Percentiles rank a stretch among this genome's conserved stretches.
phyloP scores from a whole-genome alignment of 169 alveolate genomes.

The Eimeria sp. region DNA sequence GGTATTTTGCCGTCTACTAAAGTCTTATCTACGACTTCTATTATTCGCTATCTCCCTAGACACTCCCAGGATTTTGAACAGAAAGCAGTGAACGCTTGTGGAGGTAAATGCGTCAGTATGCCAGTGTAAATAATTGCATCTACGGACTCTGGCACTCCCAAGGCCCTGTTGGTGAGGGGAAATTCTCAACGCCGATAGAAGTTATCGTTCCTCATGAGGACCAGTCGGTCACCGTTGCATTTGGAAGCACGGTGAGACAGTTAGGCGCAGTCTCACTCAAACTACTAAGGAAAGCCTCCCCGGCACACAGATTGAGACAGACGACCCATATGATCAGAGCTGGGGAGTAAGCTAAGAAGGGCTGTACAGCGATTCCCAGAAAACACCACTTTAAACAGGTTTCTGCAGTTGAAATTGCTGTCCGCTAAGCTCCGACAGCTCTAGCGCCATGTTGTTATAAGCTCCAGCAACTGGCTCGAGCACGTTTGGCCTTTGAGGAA shows the following conservation, averaged over 20 bases:
- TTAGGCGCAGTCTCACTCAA: not conserved
- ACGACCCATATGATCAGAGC: conserved; percentile 86
- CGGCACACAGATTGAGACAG: conserved; percentile 69
- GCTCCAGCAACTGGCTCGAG: conserved; percentile 48
- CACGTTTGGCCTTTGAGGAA: not conserved
- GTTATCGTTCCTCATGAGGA: conserved; percentile 79
- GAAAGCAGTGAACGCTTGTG: conserved; percentile 85
- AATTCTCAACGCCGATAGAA: conserved; percentile 85
- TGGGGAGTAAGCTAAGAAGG: conserved; percentile 84
- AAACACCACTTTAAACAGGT: conserved; percentile 71
- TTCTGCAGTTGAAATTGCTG: conserved; percentile 82
- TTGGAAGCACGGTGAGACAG: conserved; percentile 74
- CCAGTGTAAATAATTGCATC: not conserved
- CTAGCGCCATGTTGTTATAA: not conserved
- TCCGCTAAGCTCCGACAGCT: conserved; percentile 60
- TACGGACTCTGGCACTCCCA: not conserved
- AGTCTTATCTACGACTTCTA: not conserved
- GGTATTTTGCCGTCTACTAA: not conserved
- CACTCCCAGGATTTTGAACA: conserved; percentile 85
- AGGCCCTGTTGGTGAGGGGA: conserved; percentile 86
- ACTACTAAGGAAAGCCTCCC: not conserved
- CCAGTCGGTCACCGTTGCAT: conserved; percentile 71
- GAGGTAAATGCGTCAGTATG: conserved; percentile 48
- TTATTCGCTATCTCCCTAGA: conserved; percentile 16
- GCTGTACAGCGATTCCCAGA: not conserved